These are phyloP conservation scores for Casuarina glauca DNA, from an alignment of 306 rosid genomes.

Conservation along the genomic window DNA sequence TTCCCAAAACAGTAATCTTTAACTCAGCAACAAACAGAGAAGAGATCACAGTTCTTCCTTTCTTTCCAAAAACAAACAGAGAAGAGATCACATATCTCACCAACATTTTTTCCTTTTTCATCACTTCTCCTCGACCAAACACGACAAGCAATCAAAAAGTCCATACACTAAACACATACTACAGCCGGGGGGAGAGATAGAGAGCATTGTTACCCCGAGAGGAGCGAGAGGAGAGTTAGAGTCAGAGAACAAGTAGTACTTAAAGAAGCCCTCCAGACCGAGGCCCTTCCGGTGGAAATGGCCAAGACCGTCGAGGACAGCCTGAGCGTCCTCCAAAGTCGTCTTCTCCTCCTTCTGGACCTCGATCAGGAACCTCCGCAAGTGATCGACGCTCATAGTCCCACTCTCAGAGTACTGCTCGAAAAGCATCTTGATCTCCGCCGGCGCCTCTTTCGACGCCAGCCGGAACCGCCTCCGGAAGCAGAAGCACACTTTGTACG, in stretches of 20 bases:
- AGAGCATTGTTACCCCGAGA: slow-evolving; percentile 40
- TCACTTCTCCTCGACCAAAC: neutral
- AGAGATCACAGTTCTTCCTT: neutral
- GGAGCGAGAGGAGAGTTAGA: slow-evolving; percentile 52
- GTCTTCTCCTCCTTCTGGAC: slow-evolving; percentile 59
- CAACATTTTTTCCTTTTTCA: neutral
- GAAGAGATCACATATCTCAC: neutral
- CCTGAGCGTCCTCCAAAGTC: slow-evolving; percentile 63
- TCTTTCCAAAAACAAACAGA: slow-evolving; percentile 6
- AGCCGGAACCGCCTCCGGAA: slow-evolving; percentile 76
- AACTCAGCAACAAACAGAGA: neutral
- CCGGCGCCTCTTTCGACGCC: slow-evolving; percentile 66
- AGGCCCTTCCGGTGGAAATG: slow-evolving; percentile 78
- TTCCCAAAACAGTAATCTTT: neutral
- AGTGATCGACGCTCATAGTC: slow-evolving; percentile 54
- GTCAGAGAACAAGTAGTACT: slow-evolving; percentile 69
- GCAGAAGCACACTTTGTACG: slow-evolving; percentile 92
- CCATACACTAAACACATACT: neutral
- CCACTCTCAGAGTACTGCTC: slow-evolving; percentile 71
- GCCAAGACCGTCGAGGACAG: slow-evolving; percentile 54
- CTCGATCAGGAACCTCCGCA: slow-evolving; percentile 61
- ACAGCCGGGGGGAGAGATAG: neutral
- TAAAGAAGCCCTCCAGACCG: slow-evolving; percentile 77
- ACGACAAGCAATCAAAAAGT: neutral
- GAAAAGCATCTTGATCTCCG: slow-evolving; percentile 61